Evolutionary conservation across 2,329 filamentous ascomycete genomes (phyloP), one percentile per base, ranked within the genome.

Genomic region (Neofusicoccum umdonicola): DNA sequence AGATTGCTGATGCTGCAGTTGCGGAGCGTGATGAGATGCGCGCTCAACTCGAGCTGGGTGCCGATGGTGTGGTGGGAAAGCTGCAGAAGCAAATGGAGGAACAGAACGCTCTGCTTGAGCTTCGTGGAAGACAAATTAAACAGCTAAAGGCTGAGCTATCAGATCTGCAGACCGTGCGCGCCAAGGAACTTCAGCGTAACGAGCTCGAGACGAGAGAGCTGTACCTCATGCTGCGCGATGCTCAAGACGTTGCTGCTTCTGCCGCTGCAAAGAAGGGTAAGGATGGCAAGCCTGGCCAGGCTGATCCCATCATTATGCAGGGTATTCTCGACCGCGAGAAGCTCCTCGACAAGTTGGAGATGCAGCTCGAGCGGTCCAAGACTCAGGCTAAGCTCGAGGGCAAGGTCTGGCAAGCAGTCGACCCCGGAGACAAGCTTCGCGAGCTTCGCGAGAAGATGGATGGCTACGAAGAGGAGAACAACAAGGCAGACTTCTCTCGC

Each of bases 311-410:
- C 35, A 90, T 89, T 63, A 92, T 94, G 89, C 88, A 93, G 75
- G 95, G 95, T 67, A 98, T 99, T 67, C 83, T 99, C 68, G 93
- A 98, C 75, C 90, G 95, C 31, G 92, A 97, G 73, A 88, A 86
- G 73, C 88, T 99, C 69, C 96, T 99, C 90, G 91, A 93, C 74
- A 89, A 93, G 62, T 84, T 99, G 65, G 93, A 97, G 77, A 96
- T 92, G 83, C 95, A 98, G 79, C 87, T 99, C 47, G 94, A 98
- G 81, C 85, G 95, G 68, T 94, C 97, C 68, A 98, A 98, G 85
- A 98, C 95, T 0, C 93, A 98, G 75, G 97, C 92, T 79, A 97
- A 97, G 79, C 87, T 99, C 37, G 95, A 98, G 78, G 95, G 95
- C 69, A 92, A 92, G 76, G 88, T 92, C 8, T 97, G 94, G 90